Evolutionary conservation across 768 basidiomycete genomes (phyloP).

Genomic region (Butyriboletus loyo): DNA sequence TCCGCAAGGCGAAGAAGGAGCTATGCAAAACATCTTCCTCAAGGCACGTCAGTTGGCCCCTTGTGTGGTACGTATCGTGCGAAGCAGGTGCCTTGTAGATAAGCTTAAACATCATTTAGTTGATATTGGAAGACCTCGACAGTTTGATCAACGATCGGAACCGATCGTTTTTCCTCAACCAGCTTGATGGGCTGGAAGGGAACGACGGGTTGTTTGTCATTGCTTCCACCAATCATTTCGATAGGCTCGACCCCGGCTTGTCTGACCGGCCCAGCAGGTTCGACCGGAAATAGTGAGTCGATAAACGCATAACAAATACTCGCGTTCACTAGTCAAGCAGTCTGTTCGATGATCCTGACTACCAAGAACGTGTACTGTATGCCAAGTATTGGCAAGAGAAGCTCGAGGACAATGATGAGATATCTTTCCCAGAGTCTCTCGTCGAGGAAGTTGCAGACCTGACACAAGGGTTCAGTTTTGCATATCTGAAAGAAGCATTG

Average conservation of each 20-base stretch:
- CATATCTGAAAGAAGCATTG: constrained; percentile 90
- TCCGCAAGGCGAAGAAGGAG: constrained; percentile 57
- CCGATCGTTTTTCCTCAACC: constrained; percentile 86
- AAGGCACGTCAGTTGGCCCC: constrained; percentile 72
- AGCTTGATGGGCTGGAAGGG: constrained; percentile 74
- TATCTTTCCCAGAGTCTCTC: constrained; percentile 67
- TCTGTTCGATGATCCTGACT: constrained; percentile 68
- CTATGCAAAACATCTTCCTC: constrained; percentile 65
- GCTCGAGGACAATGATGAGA: constrained; percentile 55
- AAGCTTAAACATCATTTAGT: constrained; percentile 5
- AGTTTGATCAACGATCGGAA: constrained; percentile 75
- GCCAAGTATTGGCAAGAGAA: constrained; percentile 80
- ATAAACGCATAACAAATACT: background rate
- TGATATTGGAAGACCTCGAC: constrained; percentile 65
- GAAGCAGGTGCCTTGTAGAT: constrained; percentile 26
- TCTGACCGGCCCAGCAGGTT: constrained; percentile 80
- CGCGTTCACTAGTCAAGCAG: constrained; percentile 33
- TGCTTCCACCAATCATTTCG: constrained; percentile 82
- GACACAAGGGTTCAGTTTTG: constrained; percentile 76
- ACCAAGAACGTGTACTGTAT: constrained; percentile 64
- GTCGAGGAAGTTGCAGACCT: constrained; percentile 53
- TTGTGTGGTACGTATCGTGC: constrained; percentile 54
- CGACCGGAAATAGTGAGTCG: constrained; percentile 77
- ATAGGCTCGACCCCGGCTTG: constrained; percentile 72
- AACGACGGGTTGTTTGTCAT: constrained; percentile 81